phyloP scores from a whole-genome alignment of 1,139 yeast genomes.

The Debaryomycetaceae sp. region DNA sequence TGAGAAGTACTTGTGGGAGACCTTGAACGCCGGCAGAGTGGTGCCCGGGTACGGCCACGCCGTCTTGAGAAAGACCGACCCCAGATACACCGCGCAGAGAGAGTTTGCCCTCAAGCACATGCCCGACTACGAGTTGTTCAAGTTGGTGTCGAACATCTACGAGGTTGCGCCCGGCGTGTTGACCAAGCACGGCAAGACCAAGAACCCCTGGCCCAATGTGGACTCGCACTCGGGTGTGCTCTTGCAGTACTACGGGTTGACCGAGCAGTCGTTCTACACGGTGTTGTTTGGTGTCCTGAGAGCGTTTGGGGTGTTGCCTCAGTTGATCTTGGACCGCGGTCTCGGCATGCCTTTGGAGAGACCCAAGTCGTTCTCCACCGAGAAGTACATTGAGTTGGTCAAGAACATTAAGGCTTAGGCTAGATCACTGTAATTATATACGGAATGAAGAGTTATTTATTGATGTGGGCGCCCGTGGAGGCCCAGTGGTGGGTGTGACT shows the following conservation, averaged over 20 bases:
- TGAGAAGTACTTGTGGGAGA: constrained; percentile 86
- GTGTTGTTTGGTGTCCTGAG: constrained; percentile 97
- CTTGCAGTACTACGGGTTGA: constrained; percentile 94
- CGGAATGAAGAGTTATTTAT: constrained; percentile 7
- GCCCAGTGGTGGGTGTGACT: no score
- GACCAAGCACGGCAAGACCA: constrained; percentile 96
- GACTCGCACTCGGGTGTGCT: constrained; percentile 97
- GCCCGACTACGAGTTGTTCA: constrained; percentile 93
- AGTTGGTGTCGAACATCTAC: constrained; percentile 84
- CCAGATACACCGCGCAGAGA: constrained; percentile 96
- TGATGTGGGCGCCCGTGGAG: no score
- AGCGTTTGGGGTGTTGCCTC: constrained; percentile 97
- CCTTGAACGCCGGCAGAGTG: constrained; percentile 88
- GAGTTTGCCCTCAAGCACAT: constrained; percentile 94
- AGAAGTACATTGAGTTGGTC: constrained; percentile 61
- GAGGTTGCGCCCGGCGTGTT: constrained; percentile 95
- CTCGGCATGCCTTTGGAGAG: constrained; percentile 95
- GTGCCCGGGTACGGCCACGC: constrained; percentile 99
- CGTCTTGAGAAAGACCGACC: constrained; percentile 94
- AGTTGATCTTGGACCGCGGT: constrained; percentile 94
- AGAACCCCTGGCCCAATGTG: constrained; percentile 99
- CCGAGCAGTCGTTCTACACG: constrained; percentile 94
- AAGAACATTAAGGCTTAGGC: constrained; percentile 36
- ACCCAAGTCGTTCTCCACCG: constrained; percentile 91
- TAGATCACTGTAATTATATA: constrained; percentile 7